phyloP scores from a whole-genome alignment of 495 filamentous ascomycete genomes.

The Tetracladium marchalianum region DNA sequence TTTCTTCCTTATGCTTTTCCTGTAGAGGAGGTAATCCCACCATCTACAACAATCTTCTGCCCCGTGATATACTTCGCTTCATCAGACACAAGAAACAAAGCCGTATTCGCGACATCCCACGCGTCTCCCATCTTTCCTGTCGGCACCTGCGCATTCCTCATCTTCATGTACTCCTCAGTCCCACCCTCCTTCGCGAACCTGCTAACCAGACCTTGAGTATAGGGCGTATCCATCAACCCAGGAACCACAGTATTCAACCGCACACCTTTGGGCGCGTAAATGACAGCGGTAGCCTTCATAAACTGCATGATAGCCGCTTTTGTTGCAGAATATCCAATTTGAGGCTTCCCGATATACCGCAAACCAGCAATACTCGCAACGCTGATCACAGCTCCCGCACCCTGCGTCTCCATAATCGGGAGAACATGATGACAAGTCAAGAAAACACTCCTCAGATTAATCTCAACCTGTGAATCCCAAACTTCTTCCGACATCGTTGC shows the following conservation, averaged over 20 bases:
- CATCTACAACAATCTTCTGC: slow-evolving; percentile 44
- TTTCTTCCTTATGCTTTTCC: slow-evolving; percentile 12
- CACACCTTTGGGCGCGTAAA: slow-evolving; percentile 35
- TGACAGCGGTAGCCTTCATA: slow-evolving; percentile 38
- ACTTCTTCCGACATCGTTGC: slow-evolving; percentile 35
- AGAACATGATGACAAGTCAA: slow-evolving; percentile 34
- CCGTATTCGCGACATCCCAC: slow-evolving; percentile 43
- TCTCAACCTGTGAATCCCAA: slow-evolving; percentile 38
- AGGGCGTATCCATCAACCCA: slow-evolving; percentile 36
- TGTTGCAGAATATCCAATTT: slow-evolving; percentile 40
- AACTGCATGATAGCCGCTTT: slow-evolving; percentile 41
- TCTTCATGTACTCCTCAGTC: slow-evolving; percentile 23
- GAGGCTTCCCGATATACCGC: slow-evolving; percentile 42
- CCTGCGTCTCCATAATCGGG: slow-evolving; percentile 36
- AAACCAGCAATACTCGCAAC: slow-evolving; percentile 37
- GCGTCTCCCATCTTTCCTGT: slow-evolving; percentile 22
- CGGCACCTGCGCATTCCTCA: slow-evolving; percentile 23
- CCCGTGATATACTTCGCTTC: slow-evolving; percentile 45
- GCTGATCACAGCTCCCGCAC: slow-evolving; percentile 32
- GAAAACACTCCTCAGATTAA: slow-evolving; percentile 45
- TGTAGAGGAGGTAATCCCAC: slow-evolving; percentile 26
- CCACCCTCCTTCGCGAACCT: slow-evolving; percentile 30
- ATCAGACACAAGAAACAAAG: slow-evolving; percentile 38
- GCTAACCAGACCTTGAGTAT: slow-evolving; percentile 31
- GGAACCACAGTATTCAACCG: slow-evolving; percentile 45